Percentiles rank a stretch among this genome's conserved stretches.
phyloP scores from a whole-genome alignment of 2,329 filamentous ascomycete genomes.

The Tolypocladium inflatum region DNA sequence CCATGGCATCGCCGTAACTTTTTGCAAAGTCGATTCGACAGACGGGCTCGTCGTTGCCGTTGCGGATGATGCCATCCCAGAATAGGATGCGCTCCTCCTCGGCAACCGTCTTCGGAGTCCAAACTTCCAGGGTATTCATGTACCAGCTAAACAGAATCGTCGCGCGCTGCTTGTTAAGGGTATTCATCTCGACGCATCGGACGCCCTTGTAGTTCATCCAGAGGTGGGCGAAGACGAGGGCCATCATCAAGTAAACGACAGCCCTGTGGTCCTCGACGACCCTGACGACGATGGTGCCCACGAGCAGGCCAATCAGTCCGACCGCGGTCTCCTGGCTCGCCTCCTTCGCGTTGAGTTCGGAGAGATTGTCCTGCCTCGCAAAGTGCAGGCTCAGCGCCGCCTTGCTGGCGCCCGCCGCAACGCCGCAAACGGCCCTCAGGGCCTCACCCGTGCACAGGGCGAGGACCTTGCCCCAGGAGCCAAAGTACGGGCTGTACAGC shows the following conservation, averaged over 20 bases:
- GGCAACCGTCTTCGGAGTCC: slow-evolving; percentile 58
- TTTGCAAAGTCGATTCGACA: slow-evolving; percentile 30
- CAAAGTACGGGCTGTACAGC: slow-evolving; percentile 66
- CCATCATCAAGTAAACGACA: slow-evolving; percentile 65
- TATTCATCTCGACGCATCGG: slow-evolving; percentile 70
- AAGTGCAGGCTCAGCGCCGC: slow-evolving; percentile 89
- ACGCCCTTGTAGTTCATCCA: slow-evolving; percentile 83
- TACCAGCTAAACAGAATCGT: slow-evolving; percentile 63
- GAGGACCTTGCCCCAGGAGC: slow-evolving; percentile 38
- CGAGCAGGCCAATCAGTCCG: slow-evolving; percentile 77
- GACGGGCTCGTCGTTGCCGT: slow-evolving; percentile 14
- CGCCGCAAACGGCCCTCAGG: slow-evolving; percentile 64
- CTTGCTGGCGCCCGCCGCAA: slow-evolving; percentile 83
- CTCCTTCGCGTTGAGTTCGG: slow-evolving; percentile 90
- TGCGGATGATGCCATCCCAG: slow-evolving; percentile 23
- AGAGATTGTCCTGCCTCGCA: slow-evolving; percentile 75
- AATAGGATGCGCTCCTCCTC: slow-evolving; percentile 53
- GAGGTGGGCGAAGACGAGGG: slow-evolving; percentile 68
- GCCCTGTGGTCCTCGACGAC: slow-evolving; percentile 58
- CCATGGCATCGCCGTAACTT: slow-evolving; percentile 29
- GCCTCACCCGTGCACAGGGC: slow-evolving; percentile 41
- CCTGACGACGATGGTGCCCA: slow-evolving; percentile 73
- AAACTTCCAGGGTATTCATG: slow-evolving; percentile 37
- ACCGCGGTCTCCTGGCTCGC: slow-evolving; percentile 93
- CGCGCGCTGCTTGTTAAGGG: slow-evolving; percentile 77